phyloP scores from a whole-genome alignment of 1,139 yeast species.

The Taiozyma sp. region DNA sequence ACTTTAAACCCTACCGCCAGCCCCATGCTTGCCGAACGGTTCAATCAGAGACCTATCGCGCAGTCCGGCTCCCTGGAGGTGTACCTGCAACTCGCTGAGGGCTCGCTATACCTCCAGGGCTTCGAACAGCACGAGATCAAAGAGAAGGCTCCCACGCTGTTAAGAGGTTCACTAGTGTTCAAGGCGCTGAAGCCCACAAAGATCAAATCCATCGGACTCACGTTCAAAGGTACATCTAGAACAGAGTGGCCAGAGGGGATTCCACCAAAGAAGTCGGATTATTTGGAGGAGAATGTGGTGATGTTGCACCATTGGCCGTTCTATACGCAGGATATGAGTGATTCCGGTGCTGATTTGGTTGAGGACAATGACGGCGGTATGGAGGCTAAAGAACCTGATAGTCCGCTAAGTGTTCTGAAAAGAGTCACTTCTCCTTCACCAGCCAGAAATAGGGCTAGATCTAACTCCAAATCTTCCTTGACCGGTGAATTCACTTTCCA shows the following conservation, averaged over 20 bases:
- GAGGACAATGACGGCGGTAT: conserved; percentile 1
- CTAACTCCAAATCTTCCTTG: conserved; percentile 8
- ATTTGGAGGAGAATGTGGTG: conserved; percentile 57
- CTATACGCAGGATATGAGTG: conserved; percentile 36
- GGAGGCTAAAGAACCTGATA: conserved; percentile 3
- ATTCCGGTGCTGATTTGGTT: conserved; percentile 25
- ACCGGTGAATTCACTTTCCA: conserved; percentile 37
- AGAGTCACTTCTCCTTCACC: conserved; percentile 23
- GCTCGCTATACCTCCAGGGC: conserved; percentile 75
- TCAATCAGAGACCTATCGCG: conserved; percentile 24
- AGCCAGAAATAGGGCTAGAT: conserved; percentile 14
- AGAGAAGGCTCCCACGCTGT: conserved; percentile 72
- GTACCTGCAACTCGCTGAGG: conserved; percentile 57
- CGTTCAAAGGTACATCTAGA: conserved; percentile 65
- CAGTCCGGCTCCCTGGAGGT: conserved; percentile 30
- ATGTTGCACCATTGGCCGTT: conserved; percentile 92
- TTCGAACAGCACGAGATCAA: conserved; percentile 60
- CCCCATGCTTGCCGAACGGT: not conserved
- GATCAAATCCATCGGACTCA: conserved; percentile 60
- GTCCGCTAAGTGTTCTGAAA: conserved; percentile 17
- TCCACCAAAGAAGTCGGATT: conserved; percentile 76
- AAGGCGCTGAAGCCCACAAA: conserved; percentile 71
- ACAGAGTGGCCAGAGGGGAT: conserved; percentile 99
- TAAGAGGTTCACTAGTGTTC: conserved; percentile 76
- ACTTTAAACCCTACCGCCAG: no score